Conservation (phyloP, 2,329 filamentous ascomycete species). For the Alternaria atra region DNA sequence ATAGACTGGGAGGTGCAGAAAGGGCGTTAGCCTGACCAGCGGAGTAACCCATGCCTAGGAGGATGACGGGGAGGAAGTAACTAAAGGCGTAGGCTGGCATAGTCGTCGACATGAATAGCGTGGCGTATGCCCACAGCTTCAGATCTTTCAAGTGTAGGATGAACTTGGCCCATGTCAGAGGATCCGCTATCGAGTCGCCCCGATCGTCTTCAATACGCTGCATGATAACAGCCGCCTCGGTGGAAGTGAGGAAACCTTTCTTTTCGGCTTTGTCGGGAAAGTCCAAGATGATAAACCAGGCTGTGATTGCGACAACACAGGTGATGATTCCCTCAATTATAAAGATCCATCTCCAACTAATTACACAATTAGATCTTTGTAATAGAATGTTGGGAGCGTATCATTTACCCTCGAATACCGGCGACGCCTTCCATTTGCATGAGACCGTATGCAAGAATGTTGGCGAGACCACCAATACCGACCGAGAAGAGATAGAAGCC, state of each 20-base stretch:
- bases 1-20: slow-evolving; percentile 36
- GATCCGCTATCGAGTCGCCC: slow-evolving; percentile 33
- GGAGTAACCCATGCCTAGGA: slow-evolving; percentile 35
- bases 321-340: slow-evolving; percentile 41
- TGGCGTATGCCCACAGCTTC: slow-evolving; percentile 36
- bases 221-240: slow-evolving; percentile 29
- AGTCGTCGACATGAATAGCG: slow-evolving; percentile 35
- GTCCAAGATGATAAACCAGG: slow-evolving; percentile 39
- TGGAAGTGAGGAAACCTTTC: slow-evolving; percentile 30
- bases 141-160: slow-evolving; percentile 29
- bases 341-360: slow-evolving; percentile 38
- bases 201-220: slow-evolving; percentile 37
- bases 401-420: slow-evolving; percentile 23
- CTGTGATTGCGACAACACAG: slow-evolving; percentile 34
- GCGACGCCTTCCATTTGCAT: slow-evolving; percentile 40
- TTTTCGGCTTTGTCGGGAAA: slow-evolving; percentile 40
- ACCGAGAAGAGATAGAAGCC: slow-evolving; percentile 40
- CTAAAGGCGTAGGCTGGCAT: slow-evolving; percentile 37
- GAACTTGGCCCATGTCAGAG: slow-evolving; percentile 31
- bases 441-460: slow-evolving; percentile 39
- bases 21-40: slow-evolving; percentile 28
- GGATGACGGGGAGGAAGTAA: slow-evolving; percentile 41
- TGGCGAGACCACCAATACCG: slow-evolving; percentile 37
- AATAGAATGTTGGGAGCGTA: too few relatives aligned
- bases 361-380: too few relatives aligned